Conservation (phyloP, 1,284 basidiomycete species). For the Apiotrichum brassicae region DNA sequence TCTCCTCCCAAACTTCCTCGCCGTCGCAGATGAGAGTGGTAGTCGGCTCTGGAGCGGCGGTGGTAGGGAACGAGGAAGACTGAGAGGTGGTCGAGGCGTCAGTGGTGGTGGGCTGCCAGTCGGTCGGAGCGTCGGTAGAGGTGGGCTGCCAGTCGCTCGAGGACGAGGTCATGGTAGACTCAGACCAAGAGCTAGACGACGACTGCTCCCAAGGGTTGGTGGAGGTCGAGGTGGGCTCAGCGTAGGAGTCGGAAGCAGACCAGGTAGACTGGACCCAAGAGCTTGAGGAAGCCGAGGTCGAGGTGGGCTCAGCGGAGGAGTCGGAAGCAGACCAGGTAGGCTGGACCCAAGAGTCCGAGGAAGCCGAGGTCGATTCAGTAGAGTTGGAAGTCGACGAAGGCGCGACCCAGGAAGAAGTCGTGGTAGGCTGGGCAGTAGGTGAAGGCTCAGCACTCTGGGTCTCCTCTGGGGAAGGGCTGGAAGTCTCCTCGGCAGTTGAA, state of each 20-base stretch:
- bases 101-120: neutral
- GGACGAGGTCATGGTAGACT: no score
- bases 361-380: neutral
- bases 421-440: no score
- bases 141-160: neutral
- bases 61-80: neutral
- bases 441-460: no score
- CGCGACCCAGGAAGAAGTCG: no score
- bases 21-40: conserved; percentile 8
- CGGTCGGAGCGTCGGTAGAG: neutral
- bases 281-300: neutral
- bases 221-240: neutral
- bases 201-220: no score
- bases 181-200: no score
- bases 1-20: conserved; percentile 29
- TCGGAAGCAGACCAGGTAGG: neutral
- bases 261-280: neutral
- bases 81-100: neutral
- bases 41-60: neutral
- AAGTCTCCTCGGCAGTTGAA: no score
- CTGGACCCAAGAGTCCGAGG: neutral
- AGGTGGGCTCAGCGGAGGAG: neutral
- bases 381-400: no score
- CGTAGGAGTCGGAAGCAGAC: no score
- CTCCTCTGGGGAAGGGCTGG: no score